Percentiles rank a stretch among this genome's conserved stretches.
phyloP scores from a whole-genome alignment of 352 stramenopile genomes.

The Globisporangium takayamanum region DNA sequence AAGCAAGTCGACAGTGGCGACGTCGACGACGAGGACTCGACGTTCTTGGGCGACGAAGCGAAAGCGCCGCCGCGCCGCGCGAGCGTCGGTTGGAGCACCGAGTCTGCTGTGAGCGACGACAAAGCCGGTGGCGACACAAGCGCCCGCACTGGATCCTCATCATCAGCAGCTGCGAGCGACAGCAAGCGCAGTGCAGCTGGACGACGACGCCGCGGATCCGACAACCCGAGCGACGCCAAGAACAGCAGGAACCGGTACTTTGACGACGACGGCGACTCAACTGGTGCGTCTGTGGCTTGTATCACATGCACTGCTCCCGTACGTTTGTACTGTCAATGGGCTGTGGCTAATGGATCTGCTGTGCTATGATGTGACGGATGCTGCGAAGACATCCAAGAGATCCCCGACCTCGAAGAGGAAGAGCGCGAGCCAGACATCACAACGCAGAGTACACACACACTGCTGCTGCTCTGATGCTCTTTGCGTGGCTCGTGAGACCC shows the following conservation, averaged over 20 bases:
- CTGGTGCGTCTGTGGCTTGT: slow-evolving; percentile 17
- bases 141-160: neutral
- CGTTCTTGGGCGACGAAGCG: slow-evolving; percentile 27
- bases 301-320: neutral
- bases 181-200: slow-evolving; percentile 34
- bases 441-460: slow-evolving; percentile 30
- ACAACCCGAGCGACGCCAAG: slow-evolving; percentile 31
- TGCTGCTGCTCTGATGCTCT: neutral
- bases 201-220: slow-evolving; percentile 50
- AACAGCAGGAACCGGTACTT: slow-evolving; percentile 61
- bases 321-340: neutral
- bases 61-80: slow-evolving; percentile 46
- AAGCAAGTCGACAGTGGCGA: slow-evolving; percentile 16
- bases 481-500: neutral
- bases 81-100: slow-evolving; percentile 59
- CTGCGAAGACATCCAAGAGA: slow-evolving; percentile 61
- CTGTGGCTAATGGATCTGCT: neutral
- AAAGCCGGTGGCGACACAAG: slow-evolving; percentile 14
- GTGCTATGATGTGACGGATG: neutral
- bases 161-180: slow-evolving; percentile 16
- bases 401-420: slow-evolving; percentile 76
- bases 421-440: slow-evolving; percentile 74
- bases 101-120: slow-evolving; percentile 21
- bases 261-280: slow-evolving; percentile 61
- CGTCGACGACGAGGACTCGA: slow-evolving; percentile 44